phyloP scores from a whole-genome alignment of 2,329 filamentous ascomycete species.

The Beauveria medogensis region DNA sequence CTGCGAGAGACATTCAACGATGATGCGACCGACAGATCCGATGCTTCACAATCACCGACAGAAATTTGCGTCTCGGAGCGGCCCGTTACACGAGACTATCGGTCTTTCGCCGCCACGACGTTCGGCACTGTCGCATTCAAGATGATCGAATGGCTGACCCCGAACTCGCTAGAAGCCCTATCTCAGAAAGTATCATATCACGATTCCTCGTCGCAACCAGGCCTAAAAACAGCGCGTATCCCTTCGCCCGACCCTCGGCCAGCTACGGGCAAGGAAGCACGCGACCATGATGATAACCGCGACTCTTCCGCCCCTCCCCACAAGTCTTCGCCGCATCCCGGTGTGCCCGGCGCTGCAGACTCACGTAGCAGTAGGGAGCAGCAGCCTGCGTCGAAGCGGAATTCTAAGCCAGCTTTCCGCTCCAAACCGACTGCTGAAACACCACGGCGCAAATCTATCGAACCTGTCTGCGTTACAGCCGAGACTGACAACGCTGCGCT shows the following conservation, averaged over 20 bases:
- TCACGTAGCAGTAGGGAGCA: slow-evolving; percentile 1
- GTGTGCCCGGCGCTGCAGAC: not conserved
- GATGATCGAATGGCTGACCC: slow-evolving; percentile 64
- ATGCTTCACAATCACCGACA: not conserved
- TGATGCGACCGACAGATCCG: not conserved
- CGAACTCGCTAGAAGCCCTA: slow-evolving; percentile 44
- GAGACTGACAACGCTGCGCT: slow-evolving; percentile 20
- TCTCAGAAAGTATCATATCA: slow-evolving; percentile 24
- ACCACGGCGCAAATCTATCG: slow-evolving; percentile 12
- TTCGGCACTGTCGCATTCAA: slow-evolving; percentile 60
- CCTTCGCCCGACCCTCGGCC: not conserved
- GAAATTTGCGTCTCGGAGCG: slow-evolving; percentile 37
- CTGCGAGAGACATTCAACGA: not conserved
- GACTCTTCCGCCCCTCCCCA: not conserved
- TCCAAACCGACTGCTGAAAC: slow-evolving; percentile 13
- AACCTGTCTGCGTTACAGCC: slow-evolving; percentile 15
- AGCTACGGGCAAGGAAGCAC: not conserved
- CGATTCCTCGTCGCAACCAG: not conserved
- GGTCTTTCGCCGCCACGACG: slow-evolving; percentile 54
- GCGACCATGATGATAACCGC: not conserved
- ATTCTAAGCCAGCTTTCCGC: slow-evolving; percentile 17
- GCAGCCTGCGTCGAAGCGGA: slow-evolving; percentile 1
- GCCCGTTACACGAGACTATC: slow-evolving; percentile 44
- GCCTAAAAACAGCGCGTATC: not conserved
- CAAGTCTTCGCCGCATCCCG: not conserved